Evolutionary conservation across 345 rosid species (phyloP), one percentile per base, ranked within the genome.

Genomic region (Arabidopsis arenosa): DNA sequence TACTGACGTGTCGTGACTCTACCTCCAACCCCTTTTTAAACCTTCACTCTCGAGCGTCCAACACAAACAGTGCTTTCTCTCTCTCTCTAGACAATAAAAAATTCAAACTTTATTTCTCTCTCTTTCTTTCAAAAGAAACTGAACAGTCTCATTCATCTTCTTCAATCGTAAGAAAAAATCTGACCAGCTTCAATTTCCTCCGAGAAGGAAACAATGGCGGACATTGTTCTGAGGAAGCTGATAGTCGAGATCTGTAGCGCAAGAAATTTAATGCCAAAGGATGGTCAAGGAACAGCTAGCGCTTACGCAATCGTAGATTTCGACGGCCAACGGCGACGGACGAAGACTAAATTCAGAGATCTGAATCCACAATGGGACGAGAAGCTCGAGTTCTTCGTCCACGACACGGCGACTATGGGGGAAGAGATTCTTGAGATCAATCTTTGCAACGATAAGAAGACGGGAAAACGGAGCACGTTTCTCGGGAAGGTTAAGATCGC

Each of bases 321-420:
- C 75, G 93, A 88, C 33, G 96, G 97, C 14, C 98, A 91, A 79
- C 76, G 96, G 0, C 81, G 93, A 53, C 71, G 97, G 17, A 93
- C 98, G 10, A 89, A 85, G 79, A 93, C 98, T 1, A 89, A 85
- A 84, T 84, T 82, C 77, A 63, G 89, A 63, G 98, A 93, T 80
- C 86, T 93, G 14, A 93, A 93, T 75, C 98, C 97, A 0, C 85
- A 86, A 41, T 93, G 98, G 98, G 91, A 93, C 58, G 98, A 93
- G 86, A 84, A 69, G 72, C 81, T 91, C 17, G 94, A 93, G 83
- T 93, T 93, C 62, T 84, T 87, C 7, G 89, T 91, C 15, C 90
- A 85, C 66, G 91, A 89, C 12, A 53, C 28, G 0, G 91, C 86
- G 0, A 83, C 96, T 56, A 83, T 91, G 90, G 73, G 81, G 5